Base-by-base conservation (phyloP, 1,284 basidiomycete species). In the Leccinum griseonigrum region DNA sequence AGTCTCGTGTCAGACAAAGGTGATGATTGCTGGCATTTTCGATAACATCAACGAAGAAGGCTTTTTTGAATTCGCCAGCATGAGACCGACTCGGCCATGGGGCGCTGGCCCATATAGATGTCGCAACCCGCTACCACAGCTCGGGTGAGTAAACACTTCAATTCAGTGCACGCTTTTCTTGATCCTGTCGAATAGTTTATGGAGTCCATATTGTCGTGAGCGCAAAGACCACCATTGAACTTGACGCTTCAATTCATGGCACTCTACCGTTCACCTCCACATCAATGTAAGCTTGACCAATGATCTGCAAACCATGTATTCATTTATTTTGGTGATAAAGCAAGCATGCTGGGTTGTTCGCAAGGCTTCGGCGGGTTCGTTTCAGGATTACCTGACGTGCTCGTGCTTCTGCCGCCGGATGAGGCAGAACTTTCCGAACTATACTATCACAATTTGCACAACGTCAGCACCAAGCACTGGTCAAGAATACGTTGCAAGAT, bases 11-110 rank as follows among this genome's bases (percentile, higher is more conserved):
- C 61, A 93, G 96, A 98, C 97, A 56, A 98, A 98, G 81, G 88
- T 99, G 74, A 99, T 99, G 97, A 90, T 99, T 66, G 92, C 97
- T 51, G 97, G 97, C 78, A 97, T 97, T 62, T 98, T 95, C 79
- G 97, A 99, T 73, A 97, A 99, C 76, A 87, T 98, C 74, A 92
- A 91, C 68, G 97, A 99, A 77, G 95, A 98, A 77, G 95, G 95
- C 26, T 97, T 95, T 18, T 97, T 87, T 77, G 95, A 98, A 78
- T 96, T 96, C 77, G 97, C 95, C 61, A 98, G 98, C 83, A 99
- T 4, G 93, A 96, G 76, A 93, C 94, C 43, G 97, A 99, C 78
- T 92, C 98, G 71, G 96, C 96, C 9, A 97, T 97, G 87, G 97
- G 97, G 66, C 94, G 97, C 69, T 96, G 99, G 77, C 97, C 97